Evolutionary conservation across 805 yeast species (phyloP).

Genomic region (Candida boleticola): DNA sequence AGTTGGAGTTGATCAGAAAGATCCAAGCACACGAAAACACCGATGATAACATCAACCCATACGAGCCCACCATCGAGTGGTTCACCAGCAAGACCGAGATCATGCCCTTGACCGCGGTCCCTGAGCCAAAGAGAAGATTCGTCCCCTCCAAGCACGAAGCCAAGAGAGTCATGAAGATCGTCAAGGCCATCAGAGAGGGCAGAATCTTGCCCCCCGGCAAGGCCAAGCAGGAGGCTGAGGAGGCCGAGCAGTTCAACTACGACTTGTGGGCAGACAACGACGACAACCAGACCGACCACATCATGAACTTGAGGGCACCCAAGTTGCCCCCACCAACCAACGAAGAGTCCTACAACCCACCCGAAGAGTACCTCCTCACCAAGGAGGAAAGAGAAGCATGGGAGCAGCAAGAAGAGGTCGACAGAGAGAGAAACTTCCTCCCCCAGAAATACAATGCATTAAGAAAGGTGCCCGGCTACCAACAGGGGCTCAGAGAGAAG

Average conservation of each 20-base stretch:
- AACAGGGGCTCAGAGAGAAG: constrained; percentile 79
- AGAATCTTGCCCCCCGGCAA: constrained; percentile 76
- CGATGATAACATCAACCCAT: constrained; percentile 77
- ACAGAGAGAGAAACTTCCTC: constrained; percentile 72
- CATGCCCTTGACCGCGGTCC: constrained; percentile 90
- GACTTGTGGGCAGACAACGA: constrained; percentile 80
- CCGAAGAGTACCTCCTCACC: constrained; percentile 84
- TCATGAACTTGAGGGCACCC: constrained; percentile 93
- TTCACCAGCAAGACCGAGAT: constrained; percentile 79
- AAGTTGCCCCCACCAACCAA: constrained; percentile 93
- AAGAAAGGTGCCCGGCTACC: constrained; percentile 92
- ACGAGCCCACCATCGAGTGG: constrained; percentile 95
- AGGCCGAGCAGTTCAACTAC: constrained; percentile 46
- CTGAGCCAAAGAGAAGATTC: constrained; percentile 96
- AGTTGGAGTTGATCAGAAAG: constrained; percentile 81
- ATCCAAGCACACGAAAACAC: constrained; percentile 84
- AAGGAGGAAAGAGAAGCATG: constrained; percentile 75
- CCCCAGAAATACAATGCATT: constrained; percentile 82
- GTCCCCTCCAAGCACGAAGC: constrained; percentile 98
- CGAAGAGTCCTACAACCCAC: constrained; percentile 97
- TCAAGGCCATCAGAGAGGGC: constrained; percentile 94
- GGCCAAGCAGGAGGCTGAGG: constrained; percentile 50
- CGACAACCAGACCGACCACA: constrained; percentile 60
- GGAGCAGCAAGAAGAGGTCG: constrained; percentile 68
- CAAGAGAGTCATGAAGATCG: constrained; percentile 92